These are phyloP conservation scores for Maudiozyma barnettii DNA, from an alignment of 805 yeast species.

Conservation along the genomic window DNA sequence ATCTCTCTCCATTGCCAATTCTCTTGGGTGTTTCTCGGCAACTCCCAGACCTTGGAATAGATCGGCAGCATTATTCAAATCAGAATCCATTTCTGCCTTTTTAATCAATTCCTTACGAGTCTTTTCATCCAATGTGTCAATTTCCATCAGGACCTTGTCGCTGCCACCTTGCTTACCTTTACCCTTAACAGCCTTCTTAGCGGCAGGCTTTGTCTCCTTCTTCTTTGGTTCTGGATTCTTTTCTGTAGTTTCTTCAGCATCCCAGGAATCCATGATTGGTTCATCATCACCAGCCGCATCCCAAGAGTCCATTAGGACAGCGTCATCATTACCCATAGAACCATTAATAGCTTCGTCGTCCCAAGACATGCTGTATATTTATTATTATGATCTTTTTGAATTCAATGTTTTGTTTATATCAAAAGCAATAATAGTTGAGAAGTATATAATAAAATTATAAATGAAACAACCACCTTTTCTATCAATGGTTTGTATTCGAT, in stretches of 20 bases:
- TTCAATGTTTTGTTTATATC: too few relatives aligned
- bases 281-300: slow-evolving; percentile 71
- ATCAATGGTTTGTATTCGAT: too few relatives aligned
- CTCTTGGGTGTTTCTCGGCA: slow-evolving; percentile 40
- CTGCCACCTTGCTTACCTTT: slow-evolving; percentile 28
- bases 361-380: slow-evolving; percentile 27
- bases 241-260: slow-evolving; percentile 57
- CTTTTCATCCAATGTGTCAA: slow-evolving; percentile 61
- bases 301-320: slow-evolving; percentile 57
- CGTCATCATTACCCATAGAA: slow-evolving; percentile 40
- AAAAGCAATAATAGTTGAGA: too few relatives aligned
- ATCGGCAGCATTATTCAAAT: slow-evolving; percentile 87
- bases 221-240: slow-evolving; percentile 22
- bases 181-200: slow-evolving; percentile 9
- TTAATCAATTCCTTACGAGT: slow-evolving; percentile 67
- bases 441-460: too few relatives aligned
- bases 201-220: slow-evolving; percentile 25
- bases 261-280: slow-evolving; percentile 84
- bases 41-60: slow-evolving; percentile 67
- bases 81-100: slow-evolving; percentile 75
- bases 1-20: slow-evolving; percentile 30
- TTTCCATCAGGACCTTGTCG: slow-evolving; percentile 38
- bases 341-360: slow-evolving; percentile 90
- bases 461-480: too few relatives aligned
- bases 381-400: background rate